These are phyloP conservation scores for Bothriochloa decipiens DNA, from an alignment of 176 grass and related monocot species.

Conservation along the genomic window DNA sequence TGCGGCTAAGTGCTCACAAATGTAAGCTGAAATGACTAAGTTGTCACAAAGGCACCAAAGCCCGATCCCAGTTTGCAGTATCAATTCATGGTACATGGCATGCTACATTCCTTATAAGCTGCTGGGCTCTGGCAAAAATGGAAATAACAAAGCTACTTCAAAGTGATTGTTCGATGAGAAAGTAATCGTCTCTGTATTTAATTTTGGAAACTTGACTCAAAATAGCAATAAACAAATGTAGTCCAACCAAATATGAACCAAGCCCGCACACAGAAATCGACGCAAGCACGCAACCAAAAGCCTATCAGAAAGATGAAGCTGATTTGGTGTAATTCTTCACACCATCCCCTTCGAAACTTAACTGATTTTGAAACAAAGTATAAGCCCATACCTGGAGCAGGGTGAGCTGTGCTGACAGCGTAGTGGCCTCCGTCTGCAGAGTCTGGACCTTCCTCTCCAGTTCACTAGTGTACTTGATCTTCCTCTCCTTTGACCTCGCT, in stretches of 20 bases:
- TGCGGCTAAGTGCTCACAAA: neutral
- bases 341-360: slow-evolving; percentile 9
- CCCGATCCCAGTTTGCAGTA: neutral
- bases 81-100: neutral
- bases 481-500: slow-evolving; percentile 94
- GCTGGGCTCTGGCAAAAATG: neutral
- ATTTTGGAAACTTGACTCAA: neutral
- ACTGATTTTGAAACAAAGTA: slow-evolving; percentile 11
- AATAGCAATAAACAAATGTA: neutral
- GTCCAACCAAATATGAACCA: slow-evolving; percentile 1
- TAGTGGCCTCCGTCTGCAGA: slow-evolving; percentile 96
- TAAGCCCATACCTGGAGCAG: slow-evolving; percentile 70
- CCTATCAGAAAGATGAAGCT: neutral
- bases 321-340: slow-evolving; percentile 2
- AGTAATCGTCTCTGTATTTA: neutral
- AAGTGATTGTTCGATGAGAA: neutral
- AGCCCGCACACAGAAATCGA: neutral
- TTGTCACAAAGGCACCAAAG: neutral
- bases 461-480: slow-evolving; percentile 83
- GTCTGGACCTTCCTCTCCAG: slow-evolving; percentile 97
- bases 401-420: slow-evolving; percentile 90
- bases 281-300: neutral
- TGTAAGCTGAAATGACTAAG: neutral
- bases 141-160: slow-evolving; percentile 6
- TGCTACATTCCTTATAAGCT: slow-evolving; percentile 23